These are phyloP conservation scores for Trichoderma semiorbis DNA, from an alignment of 2,329 filamentous ascomycete species.

Conservation along the genomic window DNA sequence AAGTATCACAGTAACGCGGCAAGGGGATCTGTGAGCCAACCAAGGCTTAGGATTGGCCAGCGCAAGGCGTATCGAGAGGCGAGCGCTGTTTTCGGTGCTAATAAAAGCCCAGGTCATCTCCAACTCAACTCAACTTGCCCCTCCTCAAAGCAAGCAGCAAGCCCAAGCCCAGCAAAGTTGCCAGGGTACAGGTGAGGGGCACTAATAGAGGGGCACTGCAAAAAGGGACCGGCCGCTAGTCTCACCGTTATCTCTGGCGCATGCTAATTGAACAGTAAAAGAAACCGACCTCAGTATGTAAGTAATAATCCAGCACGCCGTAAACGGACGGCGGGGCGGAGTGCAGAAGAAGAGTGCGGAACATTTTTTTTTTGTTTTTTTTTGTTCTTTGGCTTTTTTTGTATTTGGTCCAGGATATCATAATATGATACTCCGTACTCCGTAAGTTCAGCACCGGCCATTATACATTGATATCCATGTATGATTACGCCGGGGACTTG, in stretches of 20 bases:
- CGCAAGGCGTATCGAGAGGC: background rate
- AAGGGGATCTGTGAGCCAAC: background rate
- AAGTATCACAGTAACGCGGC: slow-evolving; percentile 3
- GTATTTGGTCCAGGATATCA: background rate
- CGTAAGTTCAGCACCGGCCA: background rate
- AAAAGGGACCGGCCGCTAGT: slow-evolving; percentile 15
- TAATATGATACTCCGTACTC: background rate
- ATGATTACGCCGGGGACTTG: background rate
- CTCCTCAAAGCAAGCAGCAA: background rate
- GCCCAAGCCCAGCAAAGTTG: background rate
- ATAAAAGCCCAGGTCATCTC: background rate
- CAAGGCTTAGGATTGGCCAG: background rate
- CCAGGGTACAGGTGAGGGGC: background rate
- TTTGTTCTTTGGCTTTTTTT: background rate
- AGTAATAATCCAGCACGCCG: background rate
- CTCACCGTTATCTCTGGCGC: slow-evolving; percentile 14
- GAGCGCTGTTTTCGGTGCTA: background rate
- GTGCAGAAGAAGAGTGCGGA: slow-evolving; percentile 15
- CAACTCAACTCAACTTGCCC: slow-evolving; percentile 1
- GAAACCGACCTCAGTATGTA: slow-evolving; percentile 13
- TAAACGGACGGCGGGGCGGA: slow-evolving; percentile 11
- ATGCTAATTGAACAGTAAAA: background rate
- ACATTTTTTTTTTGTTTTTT: background rate
- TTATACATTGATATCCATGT: background rate
- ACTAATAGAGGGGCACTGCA: slow-evolving; percentile 6